Evolutionary conservation across 306 rosid genomes (phyloP).

Genomic region (Cicer bijugum): DNA sequence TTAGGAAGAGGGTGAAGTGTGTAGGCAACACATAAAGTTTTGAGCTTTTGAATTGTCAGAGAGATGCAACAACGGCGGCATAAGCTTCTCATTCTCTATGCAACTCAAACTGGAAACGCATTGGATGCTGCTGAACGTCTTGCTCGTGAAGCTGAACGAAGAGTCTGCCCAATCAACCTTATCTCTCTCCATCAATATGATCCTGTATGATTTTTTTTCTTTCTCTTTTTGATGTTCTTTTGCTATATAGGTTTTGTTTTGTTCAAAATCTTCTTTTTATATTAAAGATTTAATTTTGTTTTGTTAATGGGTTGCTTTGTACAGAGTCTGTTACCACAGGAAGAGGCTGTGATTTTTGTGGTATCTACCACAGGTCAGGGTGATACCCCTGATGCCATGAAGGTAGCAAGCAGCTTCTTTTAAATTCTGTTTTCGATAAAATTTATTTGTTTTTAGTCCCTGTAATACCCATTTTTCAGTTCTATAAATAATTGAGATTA

Average conservation of each 20-base stretch:
- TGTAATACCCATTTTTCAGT: not conserved
- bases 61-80: conserved; percentile 29
- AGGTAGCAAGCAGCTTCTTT: conserved; percentile 50
- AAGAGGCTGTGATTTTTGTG: conserved; percentile 74
- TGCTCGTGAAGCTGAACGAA: conserved; percentile 81
- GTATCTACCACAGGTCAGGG: conserved; percentile 99
- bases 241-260: conserved; percentile 9
- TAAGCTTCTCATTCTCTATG: conserved; percentile 69
- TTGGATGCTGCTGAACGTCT: conserved; percentile 85
- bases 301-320: conserved; percentile 29
- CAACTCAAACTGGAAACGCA: conserved; percentile 85
- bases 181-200: conserved; percentile 72
- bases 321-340: conserved; percentile 67
- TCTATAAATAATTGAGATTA: no score
- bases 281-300: not conserved
- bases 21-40: not conserved
- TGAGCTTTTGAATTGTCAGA: not conserved
- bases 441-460: not conserved
- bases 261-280: conserved; percentile 2
- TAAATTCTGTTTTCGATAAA: not conserved
- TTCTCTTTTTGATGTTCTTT: not conserved
- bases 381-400: conserved; percentile 88
- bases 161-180: conserved; percentile 60
- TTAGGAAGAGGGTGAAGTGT: no score
- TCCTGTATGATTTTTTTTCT: conserved; percentile 49